Evolutionary conservation across 306 rosid species (phyloP).

Genomic region (Quercus suber): DNA sequence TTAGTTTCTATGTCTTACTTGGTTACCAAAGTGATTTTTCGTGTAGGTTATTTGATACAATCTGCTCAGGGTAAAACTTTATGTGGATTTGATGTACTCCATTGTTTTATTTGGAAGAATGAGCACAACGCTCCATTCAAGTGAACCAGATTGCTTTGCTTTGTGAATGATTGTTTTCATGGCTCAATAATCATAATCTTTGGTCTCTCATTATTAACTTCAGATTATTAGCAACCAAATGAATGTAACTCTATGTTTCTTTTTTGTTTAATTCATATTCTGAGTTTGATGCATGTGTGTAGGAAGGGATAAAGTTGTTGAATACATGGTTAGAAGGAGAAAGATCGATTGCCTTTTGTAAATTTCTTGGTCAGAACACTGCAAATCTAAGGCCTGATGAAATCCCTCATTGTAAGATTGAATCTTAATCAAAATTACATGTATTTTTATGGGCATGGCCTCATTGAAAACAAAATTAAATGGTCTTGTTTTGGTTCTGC

Average conservation of each 20-base stretch:
- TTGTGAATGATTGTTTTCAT: slow-evolving; percentile 6
- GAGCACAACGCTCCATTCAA: not conserved
- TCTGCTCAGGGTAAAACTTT: too few species aligned
- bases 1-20: too few species aligned
- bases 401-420: slow-evolving; percentile 60
- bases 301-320: slow-evolving; percentile 86
- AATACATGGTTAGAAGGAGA: slow-evolving; percentile 95
- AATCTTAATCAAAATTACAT: not conserved
- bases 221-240: not conserved
- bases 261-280: not conserved
- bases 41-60: too few species aligned
- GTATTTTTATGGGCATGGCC: not conserved
- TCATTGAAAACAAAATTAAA: not conserved
- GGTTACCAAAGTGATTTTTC: too few species aligned
- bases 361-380: slow-evolving; percentile 62
- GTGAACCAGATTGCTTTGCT: slow-evolving; percentile 7
- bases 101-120: not conserved
- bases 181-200: not conserved
- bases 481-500: slow-evolving; percentile 33
- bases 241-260: not conserved
- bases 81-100: too few species aligned
- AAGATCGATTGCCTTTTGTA: slow-evolving; percentile 57
- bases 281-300: not conserved
- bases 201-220: not conserved
- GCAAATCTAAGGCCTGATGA: slow-evolving; percentile 71